These are phyloP conservation scores for Phytophthora foliorum DNA, from an alignment of 352 stramenopile genomes.

Conservation along the genomic window DNA sequence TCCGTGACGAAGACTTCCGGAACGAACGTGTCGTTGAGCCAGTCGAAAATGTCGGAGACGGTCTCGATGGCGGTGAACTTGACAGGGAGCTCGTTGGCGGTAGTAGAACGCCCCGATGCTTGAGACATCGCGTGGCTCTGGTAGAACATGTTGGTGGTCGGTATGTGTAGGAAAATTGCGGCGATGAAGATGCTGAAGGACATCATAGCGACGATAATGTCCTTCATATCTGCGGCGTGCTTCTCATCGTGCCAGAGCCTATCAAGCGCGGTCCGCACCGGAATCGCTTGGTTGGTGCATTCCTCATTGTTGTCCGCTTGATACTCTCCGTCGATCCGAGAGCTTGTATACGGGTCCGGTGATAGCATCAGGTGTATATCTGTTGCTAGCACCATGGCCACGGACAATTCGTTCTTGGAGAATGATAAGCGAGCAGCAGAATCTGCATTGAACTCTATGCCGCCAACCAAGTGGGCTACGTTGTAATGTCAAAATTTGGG, in stretches of 20 bases:
- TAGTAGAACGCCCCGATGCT: slow-evolving; percentile 32
- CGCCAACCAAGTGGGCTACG: too few species aligned
- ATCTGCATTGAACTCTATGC: not conserved
- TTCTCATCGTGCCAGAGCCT: slow-evolving; percentile 53
- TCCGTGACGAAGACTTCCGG: slow-evolving; percentile 54
- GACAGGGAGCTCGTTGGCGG: slow-evolving; percentile 20
- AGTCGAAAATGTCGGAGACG: slow-evolving; percentile 47
- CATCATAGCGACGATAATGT: slow-evolving; percentile 45
- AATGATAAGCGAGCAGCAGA: not conserved
- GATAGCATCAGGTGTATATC: slow-evolving; percentile 25
- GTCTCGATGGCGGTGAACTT: slow-evolving; percentile 50
- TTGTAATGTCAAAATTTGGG: too few species aligned
- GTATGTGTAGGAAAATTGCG: slow-evolving; percentile 57
- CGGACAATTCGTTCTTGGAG: not conserved
- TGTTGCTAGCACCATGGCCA: not conserved
- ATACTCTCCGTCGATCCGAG: slow-evolving; percentile 17
- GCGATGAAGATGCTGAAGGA: slow-evolving; percentile 52
- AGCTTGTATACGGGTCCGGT: slow-evolving; percentile 10
- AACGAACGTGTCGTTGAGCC: slow-evolving; percentile 53
- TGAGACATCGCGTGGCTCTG: slow-evolving; percentile 43
- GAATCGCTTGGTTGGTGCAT: slow-evolving; percentile 13
- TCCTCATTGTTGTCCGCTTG: not conserved
- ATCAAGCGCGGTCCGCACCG: slow-evolving; percentile 34
- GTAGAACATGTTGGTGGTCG: slow-evolving; percentile 43
- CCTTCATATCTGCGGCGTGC: slow-evolving; percentile 41